Evolutionary conservation across 306 rosid species (phyloP), one percentile per base, ranked within the genome.

Genomic region (Acacia melanoxylon): DNA sequence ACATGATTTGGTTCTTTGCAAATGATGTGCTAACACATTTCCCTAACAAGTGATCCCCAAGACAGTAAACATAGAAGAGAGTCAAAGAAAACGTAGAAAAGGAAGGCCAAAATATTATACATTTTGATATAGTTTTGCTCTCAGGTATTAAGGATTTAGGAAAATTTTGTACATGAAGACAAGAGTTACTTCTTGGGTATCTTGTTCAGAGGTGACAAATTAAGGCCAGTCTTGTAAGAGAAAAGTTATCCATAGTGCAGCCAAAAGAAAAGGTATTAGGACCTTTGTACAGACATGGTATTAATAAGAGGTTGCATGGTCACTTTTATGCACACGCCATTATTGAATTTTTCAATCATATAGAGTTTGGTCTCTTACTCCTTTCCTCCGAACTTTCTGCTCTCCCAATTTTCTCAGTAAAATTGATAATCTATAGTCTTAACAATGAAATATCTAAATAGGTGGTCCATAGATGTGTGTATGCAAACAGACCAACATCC

Each of bases 401-500:
- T 68, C 17, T 68, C 2, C 22, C 27, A 35, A 37, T 19, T 68
- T 51, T 5, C 58, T 27, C 29, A 27, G 29, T 27, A 27, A 27
- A 27, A 27, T 15, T 14, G 20, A 48, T 48, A 17, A 51, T 17
- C 9, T 49, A 1, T 15, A 52, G 24, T 67, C 25, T 78, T 78
- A 51, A 65, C 46, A 8, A 35, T 68, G 51, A 51, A 44, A 27
- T 65, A 2, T 5, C 5, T 40, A 14, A 71, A 10, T 24, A 49
- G 40, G 8, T 40, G 29, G 71, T 58, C 40, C 22, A 54, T 19
- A 22, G 40, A 42, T 56, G 16, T 79, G 33, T 52, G 27, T 1
- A 6, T 19, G 73, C 45, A 8, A 82, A n/a, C 72, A 82, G 35
- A 59, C 65, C 75, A 48, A 20, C 42, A 33, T 24, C 78, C 63